phyloP scores from a whole-genome alignment of 192 early-diverging fungal species.

The Gamsiella multidivaricata region DNA sequence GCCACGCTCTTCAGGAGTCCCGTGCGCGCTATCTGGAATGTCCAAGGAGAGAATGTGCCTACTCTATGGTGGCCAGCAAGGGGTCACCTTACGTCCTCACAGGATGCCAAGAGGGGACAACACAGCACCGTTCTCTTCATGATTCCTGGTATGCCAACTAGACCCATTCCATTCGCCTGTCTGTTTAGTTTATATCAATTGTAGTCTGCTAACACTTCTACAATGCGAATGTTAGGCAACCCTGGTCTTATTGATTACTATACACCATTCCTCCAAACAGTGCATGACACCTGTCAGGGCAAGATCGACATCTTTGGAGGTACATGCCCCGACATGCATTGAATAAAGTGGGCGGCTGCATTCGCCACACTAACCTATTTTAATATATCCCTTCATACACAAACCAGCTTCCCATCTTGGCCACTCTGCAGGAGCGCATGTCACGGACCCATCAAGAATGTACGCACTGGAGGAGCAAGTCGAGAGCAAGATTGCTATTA shows the following conservation, averaged over 20 bases:
- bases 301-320: constrained; percentile 73
- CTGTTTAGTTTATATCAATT: too few species aligned
- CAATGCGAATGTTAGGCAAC: constrained; percentile 66
- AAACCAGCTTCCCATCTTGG: constrained; percentile 69
- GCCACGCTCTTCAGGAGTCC: constrained; percentile 46
- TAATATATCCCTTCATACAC: neutral
- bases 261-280: constrained; percentile 70
- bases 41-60: constrained; percentile 45
- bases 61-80: constrained; percentile 50
- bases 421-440: constrained; percentile 61
- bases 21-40: constrained; percentile 45
- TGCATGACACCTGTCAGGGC: constrained; percentile 60
- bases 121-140: constrained; percentile 43
- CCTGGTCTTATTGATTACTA: constrained; percentile 89
- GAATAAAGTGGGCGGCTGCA: too few species aligned
- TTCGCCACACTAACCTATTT: neutral
- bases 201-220: neutral
- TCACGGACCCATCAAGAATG: constrained; percentile 22
- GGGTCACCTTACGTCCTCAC: neutral
- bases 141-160: constrained; percentile 39
- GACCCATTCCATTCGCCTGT: neutral
- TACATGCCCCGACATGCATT: too few species aligned
- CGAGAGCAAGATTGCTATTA: constrained; percentile 71
- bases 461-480: constrained; percentile 72
- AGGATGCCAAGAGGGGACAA: neutral